Percentiles rank a stretch among this genome's conserved stretches.
phyloP scores from a whole-genome alignment of 2,329 filamentous ascomycete species.

The Penicillium sp. region DNA sequence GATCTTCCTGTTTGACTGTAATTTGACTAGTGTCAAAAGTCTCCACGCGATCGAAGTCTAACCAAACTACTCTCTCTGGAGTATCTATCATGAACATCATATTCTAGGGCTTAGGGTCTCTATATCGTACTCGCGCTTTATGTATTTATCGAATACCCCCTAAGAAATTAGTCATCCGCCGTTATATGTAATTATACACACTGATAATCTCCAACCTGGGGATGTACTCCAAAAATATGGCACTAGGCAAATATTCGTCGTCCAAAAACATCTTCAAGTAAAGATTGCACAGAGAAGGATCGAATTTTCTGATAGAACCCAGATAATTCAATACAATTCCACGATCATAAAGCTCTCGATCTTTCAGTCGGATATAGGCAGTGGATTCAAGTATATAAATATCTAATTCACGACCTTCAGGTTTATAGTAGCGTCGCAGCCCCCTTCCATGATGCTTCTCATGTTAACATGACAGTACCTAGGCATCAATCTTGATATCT shows the following conservation, averaged over 20 bases:
- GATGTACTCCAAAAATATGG: too few relatives aligned
- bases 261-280: too few relatives aligned
- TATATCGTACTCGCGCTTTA: background rate
- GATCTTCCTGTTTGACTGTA: background rate
- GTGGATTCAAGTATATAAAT: background rate
- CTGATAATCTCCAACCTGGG: too few relatives aligned
- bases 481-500: background rate
- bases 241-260: too few relatives aligned
- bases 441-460: background rate
- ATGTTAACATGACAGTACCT: background rate
- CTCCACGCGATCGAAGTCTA: background rate
- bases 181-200: too few relatives aligned
- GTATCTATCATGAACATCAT: background rate
- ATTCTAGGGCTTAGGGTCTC: background rate
- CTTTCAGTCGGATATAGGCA: background rate
- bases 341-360: background rate
- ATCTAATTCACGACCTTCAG: background rate
- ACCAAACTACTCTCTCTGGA: background rate
- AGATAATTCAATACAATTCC: background rate
- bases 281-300: background rate
- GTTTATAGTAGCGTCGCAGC: background rate
- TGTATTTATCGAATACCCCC: too few relatives aligned
- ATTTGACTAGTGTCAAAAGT: background rate
- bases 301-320: background rate
- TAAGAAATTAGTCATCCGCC: too few relatives aligned